Base-by-base conservation (phyloP, 2,329 filamentous ascomycete genomes). In the Trichoderma sp. region DNA sequence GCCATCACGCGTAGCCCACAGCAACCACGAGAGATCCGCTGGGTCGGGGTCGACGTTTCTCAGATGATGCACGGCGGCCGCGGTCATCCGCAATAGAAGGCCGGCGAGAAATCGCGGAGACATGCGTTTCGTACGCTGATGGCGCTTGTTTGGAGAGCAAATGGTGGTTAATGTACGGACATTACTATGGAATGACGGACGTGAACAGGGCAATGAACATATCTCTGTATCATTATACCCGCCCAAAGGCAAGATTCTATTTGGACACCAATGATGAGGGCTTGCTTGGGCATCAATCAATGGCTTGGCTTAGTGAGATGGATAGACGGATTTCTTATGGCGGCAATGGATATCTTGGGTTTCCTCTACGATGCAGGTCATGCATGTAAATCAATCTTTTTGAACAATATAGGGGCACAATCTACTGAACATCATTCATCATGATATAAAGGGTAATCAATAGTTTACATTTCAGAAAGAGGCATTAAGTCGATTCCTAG, bases 21-120 rank as follows among this genome's bases (percentile, higher is more conserved):
- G 24, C 76, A 78, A 27, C 78, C 76, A 5, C 65, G 63, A 11
- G 75, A 75, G 50, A 76, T 76, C 63, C 75, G 73, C 27, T 79
- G 78, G 78, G 78, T 78, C 12, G 78, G 78, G 4, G 74, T 79
- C 29, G 75, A 77, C 29, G 76, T 78, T 7, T 74, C 75, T 65
- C 78, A 79, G 62, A 77, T 79, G 77, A 78, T 79, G 78, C 78
- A 77, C 50, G 75, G 62, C 59, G 73, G 62, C 16, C 38, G 71
- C 5, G 41, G 35, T 7, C 74, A 64, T 33, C 75, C 62, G 16
- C 75, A 76, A 31, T 76, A 63, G 62, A 35, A 56, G 16, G 9
- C 21, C 60, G 16, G 5, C 21, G 71, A 69, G 27, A 33, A 33
- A 11, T 16, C 0, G 18, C 18, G 16, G 18, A 14, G 18, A n/a